Evolutionary conservation across 805 yeast species (phyloP).

Genomic region (Candida lessepsii): DNA sequence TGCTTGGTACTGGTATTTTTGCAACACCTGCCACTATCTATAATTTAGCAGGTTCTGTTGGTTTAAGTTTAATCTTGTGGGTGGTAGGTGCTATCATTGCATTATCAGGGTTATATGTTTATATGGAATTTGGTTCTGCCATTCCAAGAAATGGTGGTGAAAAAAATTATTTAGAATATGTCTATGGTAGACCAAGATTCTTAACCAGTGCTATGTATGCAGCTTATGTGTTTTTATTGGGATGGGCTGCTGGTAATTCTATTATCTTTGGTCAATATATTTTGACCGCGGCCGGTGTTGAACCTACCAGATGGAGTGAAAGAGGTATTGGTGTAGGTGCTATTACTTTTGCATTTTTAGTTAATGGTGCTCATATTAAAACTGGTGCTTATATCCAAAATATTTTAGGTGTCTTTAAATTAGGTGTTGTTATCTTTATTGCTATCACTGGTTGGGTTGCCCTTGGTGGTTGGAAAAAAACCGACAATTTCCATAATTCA

Average conservation of each 20-base stretch:
- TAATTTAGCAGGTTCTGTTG: slow-evolving; percentile 63
- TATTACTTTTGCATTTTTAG: slow-evolving; percentile 64
- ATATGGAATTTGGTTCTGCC: slow-evolving; percentile 76
- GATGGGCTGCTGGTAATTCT: slow-evolving; percentile 86
- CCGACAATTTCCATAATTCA: slow-evolving; percentile 54
- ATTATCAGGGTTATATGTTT: slow-evolving; percentile 53
- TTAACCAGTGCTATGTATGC: slow-evolving; percentile 63
- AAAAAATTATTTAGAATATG: slow-evolving; percentile 73
- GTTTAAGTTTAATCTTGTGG: slow-evolving; percentile 71
- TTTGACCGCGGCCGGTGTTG: slow-evolving; percentile 68
- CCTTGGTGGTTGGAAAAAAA: slow-evolving; percentile 64
- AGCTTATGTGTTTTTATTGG: slow-evolving; percentile 68
- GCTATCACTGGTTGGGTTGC: slow-evolving; percentile 83
- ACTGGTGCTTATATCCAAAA: slow-evolving; percentile 65
- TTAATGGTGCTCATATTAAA: slow-evolving; percentile 61
- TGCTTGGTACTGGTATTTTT: slow-evolving; percentile 76
- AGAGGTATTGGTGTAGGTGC: slow-evolving; percentile 77
- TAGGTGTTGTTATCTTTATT: slow-evolving; percentile 67
- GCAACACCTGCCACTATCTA: slow-evolving; percentile 66
- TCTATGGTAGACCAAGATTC: slow-evolving; percentile 66
- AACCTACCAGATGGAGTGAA: slow-evolving; percentile 71
- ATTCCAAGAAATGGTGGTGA: slow-evolving; percentile 86
- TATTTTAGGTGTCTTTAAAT: slow-evolving; percentile 67
- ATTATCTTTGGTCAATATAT: slow-evolving; percentile 78
- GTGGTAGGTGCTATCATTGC: slow-evolving; percentile 72